Percentiles rank a stretch among this genome's conserved stretches.
These are phyloP conservation scores for Cyberlindnera veronae DNA, from an alignment of 805 yeast genomes.

Conservation along the genomic window DNA sequence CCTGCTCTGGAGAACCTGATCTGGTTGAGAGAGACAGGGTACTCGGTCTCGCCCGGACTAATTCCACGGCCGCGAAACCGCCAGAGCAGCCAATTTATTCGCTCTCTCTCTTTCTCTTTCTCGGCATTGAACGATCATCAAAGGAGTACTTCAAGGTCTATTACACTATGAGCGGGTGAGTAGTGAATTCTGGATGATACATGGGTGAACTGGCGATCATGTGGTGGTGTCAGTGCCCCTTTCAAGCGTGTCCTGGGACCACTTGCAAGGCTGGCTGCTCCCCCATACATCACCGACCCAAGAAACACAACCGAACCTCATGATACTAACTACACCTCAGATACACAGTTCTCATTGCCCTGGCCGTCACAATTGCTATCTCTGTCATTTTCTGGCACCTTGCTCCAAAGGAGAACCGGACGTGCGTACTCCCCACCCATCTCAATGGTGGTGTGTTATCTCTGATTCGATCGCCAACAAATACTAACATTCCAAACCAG, in stretches of 20 bases:
- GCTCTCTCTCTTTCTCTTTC: not conserved
- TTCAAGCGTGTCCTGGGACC: not conserved
- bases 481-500: too few relatives aligned
- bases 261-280: not conserved
- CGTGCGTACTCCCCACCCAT: slow-evolving; percentile 33
- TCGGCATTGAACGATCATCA: not conserved
- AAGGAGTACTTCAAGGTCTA: too few relatives aligned
- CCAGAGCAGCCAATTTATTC: slow-evolving; percentile 8
- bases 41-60: not conserved
- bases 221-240: not conserved
- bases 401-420: slow-evolving; percentile 80
- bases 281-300: not conserved
- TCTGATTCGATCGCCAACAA: slow-evolving; percentile 8
- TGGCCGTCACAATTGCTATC: slow-evolving; percentile 32
- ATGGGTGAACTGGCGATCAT: not conserved
- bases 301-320: not conserved
- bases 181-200: not conserved
- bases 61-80: slow-evolving; percentile 3
- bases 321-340: slow-evolving; percentile 7
- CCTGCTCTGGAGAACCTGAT: too few relatives aligned
- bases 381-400: slow-evolving; percentile 75
- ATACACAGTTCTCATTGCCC: slow-evolving; percentile 11
- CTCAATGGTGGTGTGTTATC: too few relatives aligned
- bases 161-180: slow-evolving; percentile 13
- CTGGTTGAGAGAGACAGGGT: not conserved